A percentile compares a stretch with the other conserved stretches of the same genome.
Evolutionary conservation across 1,284 basidiomycete species (phyloP).

Genomic region (Sparassis latifolia): DNA sequence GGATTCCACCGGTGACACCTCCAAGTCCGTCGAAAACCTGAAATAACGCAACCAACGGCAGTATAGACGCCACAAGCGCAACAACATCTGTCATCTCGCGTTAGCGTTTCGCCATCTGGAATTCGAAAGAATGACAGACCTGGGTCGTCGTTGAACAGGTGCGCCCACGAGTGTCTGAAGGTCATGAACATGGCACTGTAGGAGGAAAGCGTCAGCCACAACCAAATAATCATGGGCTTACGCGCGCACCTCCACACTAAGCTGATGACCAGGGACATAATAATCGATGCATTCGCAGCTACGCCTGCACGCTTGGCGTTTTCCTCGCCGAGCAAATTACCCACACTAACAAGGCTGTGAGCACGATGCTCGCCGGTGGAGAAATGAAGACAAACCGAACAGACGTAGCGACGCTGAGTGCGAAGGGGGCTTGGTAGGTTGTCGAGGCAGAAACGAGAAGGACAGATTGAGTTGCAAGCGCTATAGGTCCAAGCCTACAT

Average conservation of each 20-base stretch:
- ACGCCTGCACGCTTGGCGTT: slow-evolving; percentile 63
- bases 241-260: slow-evolving; percentile 50
- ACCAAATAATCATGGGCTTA: no score
- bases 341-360: slow-evolving; percentile 43
- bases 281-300: slow-evolving; percentile 53
- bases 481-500: slow-evolving; percentile 47
- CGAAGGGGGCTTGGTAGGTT: slow-evolving; percentile 82
- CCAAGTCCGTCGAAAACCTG: slow-evolving; percentile 74
- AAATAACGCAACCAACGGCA: slow-evolving; percentile 77
- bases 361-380: neutral
- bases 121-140: slow-evolving; percentile 27
- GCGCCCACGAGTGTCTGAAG: slow-evolving; percentile 72
- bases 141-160: slow-evolving; percentile 81
- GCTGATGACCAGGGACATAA: slow-evolving; percentile 56
- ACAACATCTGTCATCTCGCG: slow-evolving; percentile 42
- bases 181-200: slow-evolving; percentile 60
- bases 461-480: slow-evolving; percentile 69
- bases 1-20: slow-evolving; percentile 67
- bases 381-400: slow-evolving; percentile 53
- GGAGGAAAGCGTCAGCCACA: neutral
- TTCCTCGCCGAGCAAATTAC: slow-evolving; percentile 75
- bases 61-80: slow-evolving; percentile 57
- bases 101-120: neutral
- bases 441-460: slow-evolving; percentile 69
- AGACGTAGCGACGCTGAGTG: slow-evolving; percentile 75